Evolutionary conservation across 345 rosid species (phyloP).

Genomic region (Pseudoturritis turrita): DNA sequence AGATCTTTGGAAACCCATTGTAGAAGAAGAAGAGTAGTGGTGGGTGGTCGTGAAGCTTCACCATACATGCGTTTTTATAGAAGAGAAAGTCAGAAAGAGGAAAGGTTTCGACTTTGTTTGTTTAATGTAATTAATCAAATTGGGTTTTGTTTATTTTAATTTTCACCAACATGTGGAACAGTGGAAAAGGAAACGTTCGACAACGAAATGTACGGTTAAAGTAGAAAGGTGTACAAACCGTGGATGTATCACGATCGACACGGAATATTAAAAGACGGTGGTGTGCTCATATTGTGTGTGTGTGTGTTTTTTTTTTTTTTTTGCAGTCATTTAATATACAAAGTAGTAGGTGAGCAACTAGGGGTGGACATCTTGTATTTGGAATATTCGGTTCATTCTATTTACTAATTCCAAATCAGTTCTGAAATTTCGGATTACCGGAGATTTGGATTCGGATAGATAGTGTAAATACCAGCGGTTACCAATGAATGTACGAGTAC

Average conservation of each 20-base stretch:
- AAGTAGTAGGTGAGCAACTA: not conserved
- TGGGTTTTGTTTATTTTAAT: not conserved
- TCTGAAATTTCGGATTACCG: not conserved
- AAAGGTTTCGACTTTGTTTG: too few relatives aligned
- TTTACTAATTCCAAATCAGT: not conserved
- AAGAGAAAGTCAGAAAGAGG: too few relatives aligned
- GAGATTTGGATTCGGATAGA: too few relatives aligned
- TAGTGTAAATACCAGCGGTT: too few relatives aligned
- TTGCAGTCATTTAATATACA: not conserved
- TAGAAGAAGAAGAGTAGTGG: too few relatives aligned
- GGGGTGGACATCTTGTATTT: too few relatives aligned
- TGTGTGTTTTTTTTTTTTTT: not conserved
- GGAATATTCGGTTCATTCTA: not conserved
- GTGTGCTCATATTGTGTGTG: not conserved
- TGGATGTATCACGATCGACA: not conserved
- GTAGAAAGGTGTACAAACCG: not conserved
- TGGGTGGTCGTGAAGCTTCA: too few relatives aligned
- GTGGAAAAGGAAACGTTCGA: not conserved
- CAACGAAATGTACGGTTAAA: not conserved
- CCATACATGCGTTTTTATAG: too few relatives aligned
- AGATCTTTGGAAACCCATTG: constrained; percentile 20
- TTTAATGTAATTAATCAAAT: too few relatives aligned
- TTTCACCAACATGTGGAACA: not conserved
- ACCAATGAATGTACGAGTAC: too few relatives aligned
- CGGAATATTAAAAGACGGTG: not conserved